phyloP scores from a whole-genome alignment of 2,329 filamentous ascomycete species.

The Elsinoe perseae region DNA sequence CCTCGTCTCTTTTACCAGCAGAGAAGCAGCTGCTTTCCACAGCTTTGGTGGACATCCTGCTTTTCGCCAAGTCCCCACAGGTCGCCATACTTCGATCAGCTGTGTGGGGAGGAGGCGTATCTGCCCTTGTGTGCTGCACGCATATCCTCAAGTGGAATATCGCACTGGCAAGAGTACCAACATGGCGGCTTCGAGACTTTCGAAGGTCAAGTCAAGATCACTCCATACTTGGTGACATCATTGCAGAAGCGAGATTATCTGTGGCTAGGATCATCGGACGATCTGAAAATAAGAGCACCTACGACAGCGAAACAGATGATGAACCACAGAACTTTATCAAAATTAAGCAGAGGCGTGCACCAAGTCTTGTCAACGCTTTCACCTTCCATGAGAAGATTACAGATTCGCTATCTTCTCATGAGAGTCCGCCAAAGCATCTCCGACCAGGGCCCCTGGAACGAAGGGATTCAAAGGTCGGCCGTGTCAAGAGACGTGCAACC shows the following conservation, averaged over 20 bases:
- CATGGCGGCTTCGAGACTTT: constrained; percentile 66
- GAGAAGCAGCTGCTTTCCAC: constrained; percentile 83
- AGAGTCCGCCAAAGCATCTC: neutral
- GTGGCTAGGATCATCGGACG: constrained; percentile 23
- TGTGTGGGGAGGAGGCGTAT: constrained; percentile 58
- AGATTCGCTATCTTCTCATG: neutral
- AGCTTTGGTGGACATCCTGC: constrained; percentile 69
- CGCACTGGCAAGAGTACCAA: constrained; percentile 76
- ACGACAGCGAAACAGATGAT: constrained; percentile 43
- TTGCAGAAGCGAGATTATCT: constrained; percentile 36
- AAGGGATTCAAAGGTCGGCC: constrained; percentile 9
- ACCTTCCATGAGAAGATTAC: constrained; percentile 2
- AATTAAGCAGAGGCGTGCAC: neutral
- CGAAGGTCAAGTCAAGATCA: neutral
- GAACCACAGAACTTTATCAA: constrained; percentile 19
- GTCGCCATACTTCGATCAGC: constrained; percentile 37
- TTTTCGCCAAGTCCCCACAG: constrained; percentile 62
- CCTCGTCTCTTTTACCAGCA: constrained; percentile 76
- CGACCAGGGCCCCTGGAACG: neutral
- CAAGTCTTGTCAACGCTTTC: constrained; percentile 1
- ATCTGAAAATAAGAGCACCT: neutral
- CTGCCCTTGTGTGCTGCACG: constrained; percentile 64
- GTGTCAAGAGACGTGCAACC: neutral
- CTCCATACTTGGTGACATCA: neutral
- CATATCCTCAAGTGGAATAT: constrained; percentile 76